Evolutionary conservation across 2,329 filamentous ascomycete species (phyloP), one percentile per base, ranked within the genome.

Genomic region (Piedraia hortae): DNA sequence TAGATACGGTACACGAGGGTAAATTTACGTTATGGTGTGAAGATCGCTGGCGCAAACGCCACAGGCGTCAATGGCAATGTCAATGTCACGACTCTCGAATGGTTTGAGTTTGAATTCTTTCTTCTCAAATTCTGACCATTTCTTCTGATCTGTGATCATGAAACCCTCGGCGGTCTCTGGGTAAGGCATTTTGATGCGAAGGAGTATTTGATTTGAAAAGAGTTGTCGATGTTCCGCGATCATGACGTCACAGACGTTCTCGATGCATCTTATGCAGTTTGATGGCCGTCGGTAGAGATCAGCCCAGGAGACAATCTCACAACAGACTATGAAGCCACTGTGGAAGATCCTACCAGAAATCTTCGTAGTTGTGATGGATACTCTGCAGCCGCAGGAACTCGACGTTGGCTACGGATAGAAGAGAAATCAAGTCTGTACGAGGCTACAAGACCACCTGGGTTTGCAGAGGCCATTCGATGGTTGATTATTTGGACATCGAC

Each of bases 51-150:
- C 50, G 41, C 53, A 56, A 24, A 56, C 53, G 38, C 74, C 72
- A 39, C 73, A 82, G 41, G 62, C 67, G 33, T 78, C 66, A 37
- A 90, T 69, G 53, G 80, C 71, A 47, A 90, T 62, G 42, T 89
- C 77, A 36, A 90, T 63, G 41, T 90, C 77, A 46, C 74, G 60
- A 42, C 80, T 73, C 32, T 69, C 74, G 42, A 88, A 88, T 10
- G 72, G 71, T 53, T 88, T 85, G 26, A 80, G 65, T 34, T 66
- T 60, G 53, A 75, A 77, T 53, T 80, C 34, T 17, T 34, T 26
- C 31, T 35, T 38, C 11, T 21, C 18, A 16, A 26, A 26, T 18
- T 51, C 44, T 29, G 47, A 56, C 49, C 55, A 63, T 39, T 69
- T 64, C 49, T 74, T 70, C 35, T 50, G 47, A 38, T 51, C 47